These are phyloP conservation scores for Neurospora crassa DNA, from an alignment of 2,329 filamentous ascomycete genomes.

Conservation along the genomic window DNA sequence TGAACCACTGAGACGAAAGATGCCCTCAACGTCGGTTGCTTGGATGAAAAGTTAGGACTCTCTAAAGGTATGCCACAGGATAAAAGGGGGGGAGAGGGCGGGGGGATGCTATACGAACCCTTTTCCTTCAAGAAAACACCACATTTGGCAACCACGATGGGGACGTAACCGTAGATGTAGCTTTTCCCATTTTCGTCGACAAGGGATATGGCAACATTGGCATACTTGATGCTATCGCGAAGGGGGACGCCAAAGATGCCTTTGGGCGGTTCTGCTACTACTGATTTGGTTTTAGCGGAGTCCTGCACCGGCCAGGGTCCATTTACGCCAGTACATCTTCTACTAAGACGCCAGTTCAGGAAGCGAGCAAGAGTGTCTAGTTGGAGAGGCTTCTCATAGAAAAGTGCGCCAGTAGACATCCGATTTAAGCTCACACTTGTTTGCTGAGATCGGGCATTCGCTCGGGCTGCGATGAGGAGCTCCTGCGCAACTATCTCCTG, in stretches of 20 bases:
- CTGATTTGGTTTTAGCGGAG: constrained; percentile 13
- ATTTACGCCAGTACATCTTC: constrained; percentile 4
- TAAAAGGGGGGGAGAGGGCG: neutral
- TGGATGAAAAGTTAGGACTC: constrained; percentile 18
- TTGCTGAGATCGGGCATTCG: constrained; percentile 9
- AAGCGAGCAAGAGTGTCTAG: constrained; percentile 9
- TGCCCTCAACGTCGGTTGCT: constrained; percentile 94
- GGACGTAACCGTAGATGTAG: constrained; percentile 97
- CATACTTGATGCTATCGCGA: constrained; percentile 90
- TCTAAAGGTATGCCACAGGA: constrained; percentile 15
- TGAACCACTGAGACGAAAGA: constrained; percentile 90
- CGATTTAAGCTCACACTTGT: constrained; percentile 18
- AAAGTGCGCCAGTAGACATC: neutral
- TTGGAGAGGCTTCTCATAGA: constrained; percentile 8
- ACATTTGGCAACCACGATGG: constrained; percentile 96
- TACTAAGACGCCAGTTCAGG: constrained; percentile 10
- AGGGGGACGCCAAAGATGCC: constrained; percentile 94
- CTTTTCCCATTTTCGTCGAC: constrained; percentile 87
- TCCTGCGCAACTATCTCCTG: constrained; percentile 8
- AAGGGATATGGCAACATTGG: constrained; percentile 94
- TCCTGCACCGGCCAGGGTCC: constrained; percentile 5
- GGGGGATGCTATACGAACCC: constrained; percentile 48
- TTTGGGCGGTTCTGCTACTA: constrained; percentile 38
- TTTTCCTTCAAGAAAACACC: constrained; percentile 97
- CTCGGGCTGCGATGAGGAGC: constrained; percentile 1